Base-by-base conservation (phyloP, 768 basidiomycete genomes). In the Mycena galericulata region DNA sequence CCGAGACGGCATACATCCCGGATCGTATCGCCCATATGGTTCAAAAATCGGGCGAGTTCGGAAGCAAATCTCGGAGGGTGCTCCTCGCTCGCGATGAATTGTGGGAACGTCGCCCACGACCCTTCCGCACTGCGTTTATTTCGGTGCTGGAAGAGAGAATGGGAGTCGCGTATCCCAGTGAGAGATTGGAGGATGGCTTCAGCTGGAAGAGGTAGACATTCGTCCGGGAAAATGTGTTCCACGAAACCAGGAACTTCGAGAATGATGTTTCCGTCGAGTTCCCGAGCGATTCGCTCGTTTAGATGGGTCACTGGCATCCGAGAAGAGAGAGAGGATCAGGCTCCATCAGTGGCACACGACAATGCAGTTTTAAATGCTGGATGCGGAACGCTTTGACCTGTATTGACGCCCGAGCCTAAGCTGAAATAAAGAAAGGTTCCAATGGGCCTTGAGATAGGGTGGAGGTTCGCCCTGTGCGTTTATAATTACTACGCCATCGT, bases 161-260 rank as follows among this genome's bases (percentile, higher is more conserved):
- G 14, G 4, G 64, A 65, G 46, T 38, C 56, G 40, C 38, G 46
- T 14, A 50, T 43, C 10, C 64, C 64, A 6, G 55, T 57, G 27
- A 65, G 50, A 4, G 56, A 46, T 26, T 43, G 47, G 20, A 65
- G 38, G 10, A 65, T 8, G 7, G 14, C 27, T 9, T 41, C 47
- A 22, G 53, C 64, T 14, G 64, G 56, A 20, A 50, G 56, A 18
- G 64, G 64, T 9, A 65, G 56, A 24, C 27, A 34, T 58, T 40
- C n/a, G 27, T 65, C 64, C 7, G 64, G 64, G 30, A 65, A 65
- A 10, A 65, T 51, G 38, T 65, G 64, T 14, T 59, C 56, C 4
- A 65, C 30, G 14, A 65, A 43, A 22, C 17, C 24, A 10, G 56
- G 64, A 18, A 65, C 56, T 49, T 65, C 46, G 4, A 30, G 29